Base-by-base conservation (phyloP, 352 stramenopile genomes). In the Plasmopara viticola region DNA sequence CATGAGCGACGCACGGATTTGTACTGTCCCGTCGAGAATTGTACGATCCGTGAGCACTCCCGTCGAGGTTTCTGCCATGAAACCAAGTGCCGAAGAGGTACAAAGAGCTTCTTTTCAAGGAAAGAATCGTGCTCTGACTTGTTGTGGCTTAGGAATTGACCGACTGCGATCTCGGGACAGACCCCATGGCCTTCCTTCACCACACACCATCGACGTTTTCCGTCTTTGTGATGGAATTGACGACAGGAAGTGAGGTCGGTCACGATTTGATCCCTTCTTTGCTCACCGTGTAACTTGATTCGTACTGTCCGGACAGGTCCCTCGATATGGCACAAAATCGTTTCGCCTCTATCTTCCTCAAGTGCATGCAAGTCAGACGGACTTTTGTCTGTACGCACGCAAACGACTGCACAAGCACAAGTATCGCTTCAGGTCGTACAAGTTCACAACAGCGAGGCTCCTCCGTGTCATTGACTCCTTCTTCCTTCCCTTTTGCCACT, bases 301-400 rank as follows among this genome's bases (percentile, higher is more conserved):
- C 3, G 1, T 25, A 3, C 3, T 25, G 20, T 25, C 20, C 20
- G 1, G 20, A 35, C 18, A 67, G 59, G 55, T 68, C 58, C 73
- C 75, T 43, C 74, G 70, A 51, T 89, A 89, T 48, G 70, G 81
- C 9, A 62, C 67, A 38, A 86, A 81, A 51, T 89, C 81, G 51
- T 87, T 91, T 41, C 70, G 70, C 37, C 72, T 91, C 42, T 91
- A 86, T 47, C 53, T 91, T 13, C 81, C 81, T 2, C 81, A 91
- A 38, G 75, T 91, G 18, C 69, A 85, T 56, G 61, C 81, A 18
- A 65, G 31, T n/a, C 81, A 91, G 53, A 77, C 39, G 1, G 81
- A 91, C 31, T 87, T 85, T 56, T 91, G 74, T 31, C 51, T 91
- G n/a, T 89, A 78, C 46, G 76, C 76, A n/a, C 74, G 77, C 13